Percentiles rank a stretch among this genome's conserved stretches.
Conservation (phyloP, 2,329 filamentous ascomycete species). For the Diaporthe amygdali region DNA sequence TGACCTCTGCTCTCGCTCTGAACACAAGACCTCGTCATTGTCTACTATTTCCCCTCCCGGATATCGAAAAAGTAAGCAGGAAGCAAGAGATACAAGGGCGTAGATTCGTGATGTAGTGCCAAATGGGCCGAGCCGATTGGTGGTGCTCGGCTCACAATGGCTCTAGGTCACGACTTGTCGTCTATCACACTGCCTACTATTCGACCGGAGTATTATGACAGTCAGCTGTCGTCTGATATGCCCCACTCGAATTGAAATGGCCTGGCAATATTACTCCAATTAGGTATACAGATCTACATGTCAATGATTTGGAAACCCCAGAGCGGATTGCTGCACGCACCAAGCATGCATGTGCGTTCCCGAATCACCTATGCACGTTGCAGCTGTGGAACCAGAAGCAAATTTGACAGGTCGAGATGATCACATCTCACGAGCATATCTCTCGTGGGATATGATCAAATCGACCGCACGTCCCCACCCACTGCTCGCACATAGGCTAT, state of each 20-base stretch:
- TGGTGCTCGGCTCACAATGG: not conserved
- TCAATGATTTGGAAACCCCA: not conserved
- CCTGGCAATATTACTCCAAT: not conserved
- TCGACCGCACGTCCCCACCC: not conserved
- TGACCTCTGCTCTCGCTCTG: too few relatives aligned
- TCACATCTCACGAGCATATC: slow-evolving; percentile 3
- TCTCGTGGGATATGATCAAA: not conserved
- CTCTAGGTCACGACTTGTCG: not conserved
- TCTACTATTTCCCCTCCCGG: too few relatives aligned
- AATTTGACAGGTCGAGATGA: slow-evolving; percentile 12
- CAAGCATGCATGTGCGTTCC: not conserved
- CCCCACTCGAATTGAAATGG: not conserved
- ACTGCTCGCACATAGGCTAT: not conserved
- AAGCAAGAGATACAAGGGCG: too few relatives aligned
- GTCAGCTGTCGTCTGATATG: not conserved
- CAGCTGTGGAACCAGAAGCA: not conserved
- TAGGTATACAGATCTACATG: not conserved
- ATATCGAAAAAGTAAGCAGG: too few relatives aligned
- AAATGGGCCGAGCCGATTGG: too few relatives aligned
- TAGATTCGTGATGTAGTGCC: too few relatives aligned
- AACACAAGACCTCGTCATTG: too few relatives aligned
- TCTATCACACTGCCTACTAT: not conserved
- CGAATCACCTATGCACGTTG: not conserved
- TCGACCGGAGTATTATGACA: not conserved
- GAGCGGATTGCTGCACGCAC: not conserved